Evolutionary conservation across 2,329 filamentous ascomycete species (phyloP), one percentile per base, ranked within the genome.

Genomic region (Amauroascus niger): DNA sequence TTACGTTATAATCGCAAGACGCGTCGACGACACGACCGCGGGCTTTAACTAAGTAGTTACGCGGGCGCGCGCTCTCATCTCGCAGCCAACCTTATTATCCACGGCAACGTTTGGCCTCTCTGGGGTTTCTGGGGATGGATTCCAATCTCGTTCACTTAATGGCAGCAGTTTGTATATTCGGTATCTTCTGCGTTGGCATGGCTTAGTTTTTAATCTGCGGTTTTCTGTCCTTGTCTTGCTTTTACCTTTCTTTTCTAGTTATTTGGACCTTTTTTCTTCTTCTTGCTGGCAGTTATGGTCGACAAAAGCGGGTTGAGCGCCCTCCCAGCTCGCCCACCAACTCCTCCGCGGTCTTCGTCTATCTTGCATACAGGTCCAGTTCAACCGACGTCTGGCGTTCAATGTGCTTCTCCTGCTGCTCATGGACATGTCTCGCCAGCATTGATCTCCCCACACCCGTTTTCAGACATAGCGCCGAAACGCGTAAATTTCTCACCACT

Each of bases 401-500:
- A 51, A 26, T 28, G 11, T 33, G 18, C 45, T 8, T 2, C 41
- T 14, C 44, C 53, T 11, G 20, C 50, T 9, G 26, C 49, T 20
- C 13, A 48, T 49, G 52, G 40, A 67, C 68, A 60, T 74, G 62
- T 67, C 70, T 65, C 75, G 76, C 62, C 78, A 77, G 57, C 78
- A 78, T 16, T 81, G 77, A 62, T 78, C 49, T 60, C 35, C 59
- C 62, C 64, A 59, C 61, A 67, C 61, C 66, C 62, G 59, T 55
- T 65, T 49, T 67, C 66, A 50, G 64, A 67, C 60, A 58, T 71
- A 67, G 65, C 64, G 63, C 66, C 65, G 35, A 84, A 83, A 69
- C 76, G 76, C 60, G 84, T 87, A 59, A 80, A 76, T 55, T 83
- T 84, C 67, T 81, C 79, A 16, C 76, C 79, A 62, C 78, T 74